Base-by-base conservation (phyloP, 1,139 yeast species). In the Geotrichum australiense region DNA sequence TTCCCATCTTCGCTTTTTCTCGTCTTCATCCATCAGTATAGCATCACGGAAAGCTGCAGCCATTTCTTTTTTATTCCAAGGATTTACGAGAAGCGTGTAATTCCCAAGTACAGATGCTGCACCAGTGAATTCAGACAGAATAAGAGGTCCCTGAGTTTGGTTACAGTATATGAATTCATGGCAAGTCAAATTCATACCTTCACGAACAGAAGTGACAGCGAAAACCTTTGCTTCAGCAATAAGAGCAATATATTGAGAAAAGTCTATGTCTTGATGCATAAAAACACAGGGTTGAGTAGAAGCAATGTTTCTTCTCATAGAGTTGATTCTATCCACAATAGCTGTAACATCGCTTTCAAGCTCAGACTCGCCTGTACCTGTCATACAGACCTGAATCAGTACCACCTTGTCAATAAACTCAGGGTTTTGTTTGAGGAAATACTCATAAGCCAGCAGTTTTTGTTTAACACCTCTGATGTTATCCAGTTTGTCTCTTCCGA, bases 101-200 rank as follows among this genome's bases (percentile, higher is more conserved):
- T 72, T 62, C 2, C 74, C 76, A 39, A 93, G 69, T 4, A 89
- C 74, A 2, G 81, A 72, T 0, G 97, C 94, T 11, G 96, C 83
- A 1, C 98, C 98, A 0, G 96, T 87, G 54, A 93, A 91, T 61
- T 91, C 99, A 29, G 95, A 83, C 47, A 91, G 64, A 45, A 91
- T 72, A 51, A 91, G 70, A 0, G 97, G 96, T 0, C 96, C 82
- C 50, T 82, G 78, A 49, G 75, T 73, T 22, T 71, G 67, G 3
- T 94, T 76, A 20, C 95, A 86, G 44, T 80, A 80, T 28, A 87
- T 75, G 58, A 82, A 93, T 60, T 91, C 98, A 57, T 93, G 98
- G 55, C 96, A 87, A 0, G 98, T 87, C 57, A 91, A 69, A 56
- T 91, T 91, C 84, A 91, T 83, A 15, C 98, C 98, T 62, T 93